These are phyloP conservation scores for Tieghemiomyces parasiticus DNA, from an alignment of 192 early-diverging fungal genomes.

Conservation along the genomic window DNA sequence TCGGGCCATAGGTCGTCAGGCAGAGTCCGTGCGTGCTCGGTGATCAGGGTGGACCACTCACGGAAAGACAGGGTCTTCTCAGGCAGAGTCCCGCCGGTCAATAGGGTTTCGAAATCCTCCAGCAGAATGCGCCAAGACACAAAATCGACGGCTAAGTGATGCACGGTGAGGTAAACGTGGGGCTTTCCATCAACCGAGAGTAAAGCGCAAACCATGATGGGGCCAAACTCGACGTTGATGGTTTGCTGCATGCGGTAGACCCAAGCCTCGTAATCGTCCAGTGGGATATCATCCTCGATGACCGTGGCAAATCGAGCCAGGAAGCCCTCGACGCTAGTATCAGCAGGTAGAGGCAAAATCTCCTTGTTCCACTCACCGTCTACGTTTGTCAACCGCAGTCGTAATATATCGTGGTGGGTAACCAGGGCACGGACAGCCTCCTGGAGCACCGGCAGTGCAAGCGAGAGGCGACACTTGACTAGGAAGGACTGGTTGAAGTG, in stretches of 20 bases:
- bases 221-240: not conserved
- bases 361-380: not conserved
- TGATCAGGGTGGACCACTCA: conserved; percentile 10
- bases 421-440: too few species aligned
- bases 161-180: conserved; percentile 14
- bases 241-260: not conserved
- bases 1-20: not conserved
- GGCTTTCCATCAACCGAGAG: conserved; percentile 13
- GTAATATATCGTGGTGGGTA: too few species aligned
- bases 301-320: not conserved
- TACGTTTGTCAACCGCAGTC: too few species aligned
- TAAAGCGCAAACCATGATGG: not conserved
- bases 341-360: not conserved
- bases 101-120: conserved; percentile 17
- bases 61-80: conserved; percentile 16
- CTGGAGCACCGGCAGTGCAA: too few species aligned
- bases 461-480: too few species aligned
- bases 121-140: conserved; percentile 22
- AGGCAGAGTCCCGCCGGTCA: conserved; percentile 9
- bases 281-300: not conserved
- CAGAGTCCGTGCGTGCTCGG: conserved; percentile 4
- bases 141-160: conserved; percentile 19
- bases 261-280: not conserved
- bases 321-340: not conserved
- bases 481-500: too few species aligned